Evolutionary conservation across 139 green algal genomes (phyloP), one percentile per base, ranked within the genome.

Genomic region (Chlamydomonas sp.): DNA sequence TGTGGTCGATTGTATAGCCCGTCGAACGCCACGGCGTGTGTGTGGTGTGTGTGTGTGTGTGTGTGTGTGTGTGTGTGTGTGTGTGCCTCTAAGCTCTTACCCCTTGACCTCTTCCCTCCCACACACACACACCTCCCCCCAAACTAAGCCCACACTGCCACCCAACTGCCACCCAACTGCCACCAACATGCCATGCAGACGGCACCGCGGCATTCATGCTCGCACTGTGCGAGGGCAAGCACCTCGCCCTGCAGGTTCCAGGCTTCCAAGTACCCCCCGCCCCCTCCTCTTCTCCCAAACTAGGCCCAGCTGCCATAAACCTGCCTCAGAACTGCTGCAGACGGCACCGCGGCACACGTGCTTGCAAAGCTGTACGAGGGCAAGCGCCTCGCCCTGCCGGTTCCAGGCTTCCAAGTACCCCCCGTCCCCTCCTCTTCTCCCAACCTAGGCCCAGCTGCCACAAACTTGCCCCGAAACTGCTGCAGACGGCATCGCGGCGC

Each of bases 181-280:
- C 43, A 20, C n/a, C n/a, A n/a, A 5, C 81, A 54, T 54, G 43
- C 43, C 43, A 97, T 71, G 79, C 83, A 3, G 89, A 96, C 48
- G 92, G 92, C 26, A 89, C 97, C 22, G 91, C 92, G 0, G 67
- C 95, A 66, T 79, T 86, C 58, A 89, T 88, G 74, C 81, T 96
- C 62, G 81, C 79, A 33, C 84, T 96, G 60, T 82, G 95, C 69
- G 79, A 86, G 47, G 47, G 48, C 3, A 66, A 79, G 20, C 76
- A 75, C 16, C 76, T 95, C 35, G 35, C 20, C 29, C 2, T 35
- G 3, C 62, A 70, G 59, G 70, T 75, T 59, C 38, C 38, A 30
- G 35, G 69, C 39, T 28, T 48, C 31, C 60, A 84, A 71, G 47
- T 1, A 48, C 79, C 1, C 71, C 81, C 30, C 89, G 86, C 1